Evolutionary conservation across 352 stramenopile species (phyloP), one percentile per base, ranked within the genome.

Genomic region (Pilasporangium apinafurcum): DNA sequence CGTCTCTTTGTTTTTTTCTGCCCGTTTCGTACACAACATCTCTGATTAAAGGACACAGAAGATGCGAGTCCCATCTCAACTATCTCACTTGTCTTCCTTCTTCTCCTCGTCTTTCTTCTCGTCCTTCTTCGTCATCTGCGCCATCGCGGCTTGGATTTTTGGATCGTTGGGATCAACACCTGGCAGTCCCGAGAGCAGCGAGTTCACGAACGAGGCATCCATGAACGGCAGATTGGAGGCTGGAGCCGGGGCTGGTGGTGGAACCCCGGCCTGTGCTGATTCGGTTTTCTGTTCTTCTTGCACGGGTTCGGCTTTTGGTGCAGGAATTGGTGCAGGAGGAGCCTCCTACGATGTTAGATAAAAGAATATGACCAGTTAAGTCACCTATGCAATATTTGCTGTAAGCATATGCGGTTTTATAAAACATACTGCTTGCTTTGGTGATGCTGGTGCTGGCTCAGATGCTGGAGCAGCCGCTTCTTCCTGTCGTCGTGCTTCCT

Each of bases 151-250:
- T 41, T 94, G 66, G 59, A 97, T 95, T 56, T 95, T 88, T 4
- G 89, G 87, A 57, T 97, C 86, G 59, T 96, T 96, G 25, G 79
- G 77, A 58, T 97, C 89, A 47, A 96, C 88, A 38, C 88, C 88
- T 13, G 81, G 83, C 20, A 96, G 60, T 13, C 83, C 79, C n/a
- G 68, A 86, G 29, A 97, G 65, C 48, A 97, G 54, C 31, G 82
- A 88, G 55, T 91, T 89, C 49, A 96, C 86, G 44, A 96, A 96
- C 28, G 70, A 75, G 7, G 86, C 79, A 48, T 96, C 87, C 68
- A 95, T 87, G 53, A 96, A 96, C 27, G 83, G 83, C 37, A 89
- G 59, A 42, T 76, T 89, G 0, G 78, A 92, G 14, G 80, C 83
- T n/a, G 73, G 73, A 10, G 80, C 74, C 2, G 82, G 77, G 0